Evolutionary conservation across 2,329 filamentous ascomycete species (phyloP).

Genomic region (Ceratocystis variospora): DNA sequence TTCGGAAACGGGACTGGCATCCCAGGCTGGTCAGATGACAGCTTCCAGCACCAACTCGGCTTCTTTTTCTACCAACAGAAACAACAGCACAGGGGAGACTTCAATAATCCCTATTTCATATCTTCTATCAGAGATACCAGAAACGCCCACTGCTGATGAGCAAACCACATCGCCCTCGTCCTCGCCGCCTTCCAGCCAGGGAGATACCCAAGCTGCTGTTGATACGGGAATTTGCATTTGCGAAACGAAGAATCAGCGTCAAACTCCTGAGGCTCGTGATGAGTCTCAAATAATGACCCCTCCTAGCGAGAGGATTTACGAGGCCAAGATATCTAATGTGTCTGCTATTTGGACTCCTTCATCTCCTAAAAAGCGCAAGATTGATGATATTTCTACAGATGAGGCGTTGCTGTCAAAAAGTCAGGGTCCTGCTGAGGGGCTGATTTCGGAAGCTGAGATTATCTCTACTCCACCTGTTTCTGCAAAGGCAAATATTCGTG

Average conservation of each 20-base stretch:
- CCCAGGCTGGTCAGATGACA: not conserved
- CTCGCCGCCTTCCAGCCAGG: not conserved
- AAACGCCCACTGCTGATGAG: not conserved
- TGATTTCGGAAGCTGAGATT: not conserved
- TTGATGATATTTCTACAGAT: conserved; percentile 16
- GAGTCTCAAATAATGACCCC: not conserved
- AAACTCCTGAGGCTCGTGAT: not conserved
- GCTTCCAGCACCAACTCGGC: not conserved
- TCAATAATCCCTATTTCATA: not conserved
- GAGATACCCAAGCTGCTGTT: not conserved
- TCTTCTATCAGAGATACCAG: not conserved
- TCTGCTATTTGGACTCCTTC: not conserved
- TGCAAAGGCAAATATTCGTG: not conserved
- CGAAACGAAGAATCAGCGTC: not conserved
- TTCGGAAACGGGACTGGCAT: not conserved
- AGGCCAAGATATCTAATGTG: not conserved
- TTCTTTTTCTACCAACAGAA: not conserved
- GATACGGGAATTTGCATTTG: not conserved
- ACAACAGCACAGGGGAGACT: not conserved
- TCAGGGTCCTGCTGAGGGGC: not conserved
- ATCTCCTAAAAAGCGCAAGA: conserved; percentile 16
- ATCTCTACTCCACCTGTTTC: not conserved
- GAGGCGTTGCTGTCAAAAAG: not conserved
- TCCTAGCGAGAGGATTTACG: not conserved
- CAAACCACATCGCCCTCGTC: not conserved